Evolutionary conservation across 352 stramenopile species (phyloP).

Genomic region (Thalassiosira exigua): DNA sequence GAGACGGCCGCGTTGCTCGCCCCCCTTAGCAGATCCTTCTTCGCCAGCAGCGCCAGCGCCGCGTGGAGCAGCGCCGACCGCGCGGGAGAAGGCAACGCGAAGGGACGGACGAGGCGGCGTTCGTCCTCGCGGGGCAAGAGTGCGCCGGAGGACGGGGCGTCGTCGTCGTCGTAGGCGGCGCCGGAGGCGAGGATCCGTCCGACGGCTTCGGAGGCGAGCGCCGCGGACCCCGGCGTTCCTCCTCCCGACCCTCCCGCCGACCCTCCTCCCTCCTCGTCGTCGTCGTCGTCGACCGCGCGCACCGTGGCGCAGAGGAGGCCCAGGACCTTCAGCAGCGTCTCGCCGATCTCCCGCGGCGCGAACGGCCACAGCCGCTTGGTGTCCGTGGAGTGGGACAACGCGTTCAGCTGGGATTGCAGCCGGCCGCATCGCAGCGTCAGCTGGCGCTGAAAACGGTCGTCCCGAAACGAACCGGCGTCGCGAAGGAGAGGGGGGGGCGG

Average conservation of each 20-base stretch:
- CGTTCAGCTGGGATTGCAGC: slow-evolving; percentile 70
- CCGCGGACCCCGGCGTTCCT: slow-evolving; percentile 30
- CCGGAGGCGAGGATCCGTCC: slow-evolving; percentile 14
- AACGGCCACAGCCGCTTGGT: slow-evolving; percentile 53
- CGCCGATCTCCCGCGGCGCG: slow-evolving; percentile 53
- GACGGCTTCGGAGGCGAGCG: slow-evolving; percentile 71
- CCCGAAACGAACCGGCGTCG: no score
- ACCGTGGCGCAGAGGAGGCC: slow-evolving; percentile 67
- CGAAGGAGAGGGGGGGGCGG: no score
- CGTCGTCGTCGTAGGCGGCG: neutral
- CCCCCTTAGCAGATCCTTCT: slow-evolving; percentile 64
- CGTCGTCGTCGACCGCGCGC: slow-evolving; percentile 16
- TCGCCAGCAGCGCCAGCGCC: slow-evolving; percentile 63
- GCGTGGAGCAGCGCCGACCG: slow-evolving; percentile 71
- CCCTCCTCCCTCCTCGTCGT: slow-evolving; percentile 3
- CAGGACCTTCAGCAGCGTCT: slow-evolving; percentile 78
- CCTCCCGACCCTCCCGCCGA: neutral
- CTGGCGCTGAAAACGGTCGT: slow-evolving; percentile 12
- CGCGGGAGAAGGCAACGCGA: slow-evolving; percentile 74
- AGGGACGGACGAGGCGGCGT: slow-evolving; percentile 53
- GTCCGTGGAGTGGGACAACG: slow-evolving; percentile 66
- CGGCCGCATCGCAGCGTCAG: slow-evolving; percentile 57
- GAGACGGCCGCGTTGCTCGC: slow-evolving; percentile 76
- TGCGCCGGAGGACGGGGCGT: neutral
- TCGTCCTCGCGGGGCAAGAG: slow-evolving; percentile 49